Conservation (phyloP, 2,329 filamentous ascomycete species). For the Zymoseptoria tritici region DNA sequence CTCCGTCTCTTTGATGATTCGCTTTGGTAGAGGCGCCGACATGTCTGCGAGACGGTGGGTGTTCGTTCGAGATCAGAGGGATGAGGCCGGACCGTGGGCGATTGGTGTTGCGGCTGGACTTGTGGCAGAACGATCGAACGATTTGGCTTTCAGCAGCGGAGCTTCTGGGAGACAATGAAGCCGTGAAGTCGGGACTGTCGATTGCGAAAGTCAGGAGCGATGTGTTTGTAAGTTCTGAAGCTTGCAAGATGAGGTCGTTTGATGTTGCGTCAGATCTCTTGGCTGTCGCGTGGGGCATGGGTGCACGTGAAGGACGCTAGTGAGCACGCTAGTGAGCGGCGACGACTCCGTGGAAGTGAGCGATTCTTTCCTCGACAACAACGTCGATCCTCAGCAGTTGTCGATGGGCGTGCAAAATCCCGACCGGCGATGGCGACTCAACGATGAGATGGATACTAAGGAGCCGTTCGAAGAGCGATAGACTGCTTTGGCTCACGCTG, state of each 20-base stretch:
- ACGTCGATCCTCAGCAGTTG: too few species aligned
- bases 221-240: neutral
- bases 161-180: neutral
- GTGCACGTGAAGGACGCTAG: neutral
- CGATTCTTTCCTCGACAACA: too few species aligned
- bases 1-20: slow-evolving; percentile 98
- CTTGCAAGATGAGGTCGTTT: neutral
- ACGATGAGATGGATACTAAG: neutral
- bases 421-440: too few species aligned
- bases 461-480: neutral
- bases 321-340: neutral
- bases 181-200: neutral
- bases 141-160: neutral
- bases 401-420: too few species aligned
- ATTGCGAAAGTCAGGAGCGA: neutral
- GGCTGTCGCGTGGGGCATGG: neutral
- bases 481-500: neutral
- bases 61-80: neutral
- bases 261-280: neutral
- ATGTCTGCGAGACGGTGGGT: slow-evolving; percentile 25
- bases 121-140: neutral
- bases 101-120: neutral
- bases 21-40: slow-evolving; percentile 71
- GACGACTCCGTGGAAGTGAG: neutral
- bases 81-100: neutral